phyloP scores from a whole-genome alignment of 148 eudicot species.

The Silene conica region DNA sequence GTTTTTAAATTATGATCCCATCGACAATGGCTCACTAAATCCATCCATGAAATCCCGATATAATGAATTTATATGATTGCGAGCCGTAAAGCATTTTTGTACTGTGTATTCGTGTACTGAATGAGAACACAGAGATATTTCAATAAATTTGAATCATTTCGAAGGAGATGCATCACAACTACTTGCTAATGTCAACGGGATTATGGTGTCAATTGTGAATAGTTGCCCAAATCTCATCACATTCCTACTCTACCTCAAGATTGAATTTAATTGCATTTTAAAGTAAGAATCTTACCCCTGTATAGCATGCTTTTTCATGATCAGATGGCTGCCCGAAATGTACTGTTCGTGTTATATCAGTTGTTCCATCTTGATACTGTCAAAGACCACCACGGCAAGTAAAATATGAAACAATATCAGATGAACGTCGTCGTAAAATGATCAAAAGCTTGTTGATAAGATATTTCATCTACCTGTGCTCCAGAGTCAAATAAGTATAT shows the following conservation, averaged over 20 bases:
- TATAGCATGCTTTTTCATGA: constrained; percentile 93
- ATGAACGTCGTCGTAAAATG: not conserved
- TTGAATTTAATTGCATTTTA: not conserved
- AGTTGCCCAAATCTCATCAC: not conserved
- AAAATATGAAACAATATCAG: not conserved
- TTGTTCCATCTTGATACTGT: constrained; percentile 95
- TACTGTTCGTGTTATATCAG: constrained; percentile 93
- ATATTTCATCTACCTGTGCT: constrained; percentile 64
- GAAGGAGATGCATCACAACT: too few species aligned
- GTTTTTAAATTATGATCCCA: not conserved
- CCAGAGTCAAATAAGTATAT: constrained; percentile 93
- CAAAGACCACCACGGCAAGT: constrained; percentile 11
- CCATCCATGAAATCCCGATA: too few species aligned
- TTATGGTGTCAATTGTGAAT: not conserved
- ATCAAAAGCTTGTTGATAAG: constrained; percentile 9
- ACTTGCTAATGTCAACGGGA: not conserved
- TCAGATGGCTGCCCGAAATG: constrained; percentile 89
- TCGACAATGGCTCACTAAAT: not conserved
- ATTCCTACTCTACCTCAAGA: not conserved
- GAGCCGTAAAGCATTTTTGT: too few species aligned
- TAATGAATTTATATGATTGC: too few species aligned
- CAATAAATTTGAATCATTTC: too few species aligned
- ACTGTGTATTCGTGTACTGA: too few species aligned
- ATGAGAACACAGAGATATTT: too few species aligned
- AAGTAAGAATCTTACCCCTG: constrained; percentile 54